Base-by-base conservation (phyloP, 495 filamentous ascomycete species). In the Elaphomyces granulatus region DNA sequence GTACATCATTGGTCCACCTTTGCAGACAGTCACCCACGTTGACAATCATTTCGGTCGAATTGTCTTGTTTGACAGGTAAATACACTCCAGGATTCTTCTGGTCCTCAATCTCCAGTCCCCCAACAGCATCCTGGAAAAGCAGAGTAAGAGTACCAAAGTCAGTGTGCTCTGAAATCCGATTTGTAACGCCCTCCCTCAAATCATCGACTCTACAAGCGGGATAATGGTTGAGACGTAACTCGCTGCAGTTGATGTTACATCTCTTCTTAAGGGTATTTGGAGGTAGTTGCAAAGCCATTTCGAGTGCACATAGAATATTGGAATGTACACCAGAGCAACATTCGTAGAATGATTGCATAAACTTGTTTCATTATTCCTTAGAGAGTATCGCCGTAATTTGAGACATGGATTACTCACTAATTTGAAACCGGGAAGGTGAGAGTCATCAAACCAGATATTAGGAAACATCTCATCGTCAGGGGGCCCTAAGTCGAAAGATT, bases 401-500 rank as follows among this genome's bases (percentile, higher is more conserved):
- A n/a, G n/a, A n/a, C n/a, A n/a, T n/a, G n/a, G n/a, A n/a, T n/a
- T n/a, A n/a, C n/a, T n/a, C n/a, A n/a, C n/a, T n/a, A 35, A 12
- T 15, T 16, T 6, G 6, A 35, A 6, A 35, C 14, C 14, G 33
- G 14, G 18, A 15, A 8, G 33, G 14, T 35, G n/a, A 35, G 6
- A 7, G 14, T 35, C 54, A 53, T 72, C 74, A 49, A 79, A 79
- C 32, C 67, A 78, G 45, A 74, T 64, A 3, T 73, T 56, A 59
- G 74, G 71, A 56, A 80, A 57, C 43, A 73, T 71, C 18, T 41
- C 21, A 37, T 68, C 65, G 1, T 58, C 47, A 37, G 69, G 54
- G 28, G 68, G 71, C 3, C 75, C 77, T 31, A 70, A 67, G 42
- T 82, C 78, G 48, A 72, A 75, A 37, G 67, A 72, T 61, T 82